Evolutionary conservation across 2,329 filamentous ascomycete species (phyloP), one percentile per base, ranked within the genome.

Genomic region (Zelopaecilomyces penicillatus): DNA sequence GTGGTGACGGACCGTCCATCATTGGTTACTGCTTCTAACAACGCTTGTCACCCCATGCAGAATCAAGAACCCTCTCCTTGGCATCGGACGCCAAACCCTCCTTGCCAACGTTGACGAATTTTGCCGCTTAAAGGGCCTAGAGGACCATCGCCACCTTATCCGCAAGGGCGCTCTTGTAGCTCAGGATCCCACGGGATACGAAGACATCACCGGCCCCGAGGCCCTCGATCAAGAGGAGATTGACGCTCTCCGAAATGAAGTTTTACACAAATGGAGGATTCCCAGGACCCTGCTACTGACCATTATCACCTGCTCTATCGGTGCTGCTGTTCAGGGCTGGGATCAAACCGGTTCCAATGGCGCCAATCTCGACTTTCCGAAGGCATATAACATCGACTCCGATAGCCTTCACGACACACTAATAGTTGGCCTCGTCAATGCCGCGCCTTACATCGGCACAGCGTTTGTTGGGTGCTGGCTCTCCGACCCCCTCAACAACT

Each of bases 141-240:
- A 66, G 2, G 75, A 83, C 43, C 72, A 83, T 51, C 64, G 78
- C 3, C 64, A 68, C 4, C 57, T 83, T 11, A 70, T 89, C 42
- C 70, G 75, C 42, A 83, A 82, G 54, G 86, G 84, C 31, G 87
- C 85, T 4, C 70, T 91, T 8, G 75, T 89, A 12, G 86, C 86
- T 3, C 83, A 87, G 59, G 78, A 83, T 52, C 84, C 84, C 0
- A 66, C 67, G 6, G 69, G 71, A 30, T 85, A 68, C 58, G 82
- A 86, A 46, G 67, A 72, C 31, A 71, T 88, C 35, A 64, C 61
- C 4, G 74, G 75, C 51, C 66, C 76, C 43, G 66, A 76, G 41
- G 74, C 77, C 8, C 71, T 90, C 2, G 65, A 71, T 44, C 71
- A 81, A 11, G 67, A 69, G 1, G 83, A 85, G 57, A 75, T 80